Percentiles rank a stretch among this genome's conserved stretches.
Evolutionary conservation across 2,329 filamentous ascomycete species (phyloP).

Genomic region (Colletotrichum acutatum): DNA sequence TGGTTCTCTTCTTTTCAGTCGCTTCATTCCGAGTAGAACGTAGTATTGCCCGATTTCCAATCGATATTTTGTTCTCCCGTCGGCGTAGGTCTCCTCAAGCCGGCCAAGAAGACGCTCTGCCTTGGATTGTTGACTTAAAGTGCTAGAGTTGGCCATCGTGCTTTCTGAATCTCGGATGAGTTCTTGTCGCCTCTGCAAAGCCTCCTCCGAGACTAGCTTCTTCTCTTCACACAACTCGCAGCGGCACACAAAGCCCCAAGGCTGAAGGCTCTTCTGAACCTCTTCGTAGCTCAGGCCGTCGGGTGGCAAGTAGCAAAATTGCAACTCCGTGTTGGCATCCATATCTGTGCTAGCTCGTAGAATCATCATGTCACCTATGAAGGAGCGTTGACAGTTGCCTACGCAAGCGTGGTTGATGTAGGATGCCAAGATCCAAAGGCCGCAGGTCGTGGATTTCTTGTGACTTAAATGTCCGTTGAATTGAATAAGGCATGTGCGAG

Average conservation of each 20-base stretch:
- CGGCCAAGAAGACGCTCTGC: conserved; percentile 34
- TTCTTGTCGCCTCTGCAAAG: conserved; percentile 34
- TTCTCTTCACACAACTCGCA: conserved; percentile 51
- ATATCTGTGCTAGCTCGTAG: conserved; percentile 59
- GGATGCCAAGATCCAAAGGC: conserved; percentile 60
- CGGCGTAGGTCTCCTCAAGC: too few species aligned
- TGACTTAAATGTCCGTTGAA: too few species aligned
- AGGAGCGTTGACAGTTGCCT: conserved; percentile 56
- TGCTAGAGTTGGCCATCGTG: background rate
- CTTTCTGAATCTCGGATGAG: background rate
- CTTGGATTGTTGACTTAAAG: conserved; percentile 6
- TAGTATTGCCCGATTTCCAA: too few species aligned
- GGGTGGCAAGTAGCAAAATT: conserved; percentile 50
- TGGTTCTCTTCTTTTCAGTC: too few species aligned
- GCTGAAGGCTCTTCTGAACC: conserved; percentile 42
- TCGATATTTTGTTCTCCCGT: too few species aligned
- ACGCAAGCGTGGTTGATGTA: conserved; percentile 65
- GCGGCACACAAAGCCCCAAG: conserved; percentile 55
- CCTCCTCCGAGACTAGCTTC: conserved; percentile 35
- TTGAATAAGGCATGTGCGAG: too few species aligned
- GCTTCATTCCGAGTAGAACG: too few species aligned
- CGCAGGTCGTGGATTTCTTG: conserved; percentile 43
- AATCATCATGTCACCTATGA: conserved; percentile 66
- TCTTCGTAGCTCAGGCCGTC: conserved; percentile 42
- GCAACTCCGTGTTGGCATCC: conserved; percentile 55